Conservation (phyloP, 2,329 filamentous ascomycete species). For the Trichoderma polysporum region DNA sequence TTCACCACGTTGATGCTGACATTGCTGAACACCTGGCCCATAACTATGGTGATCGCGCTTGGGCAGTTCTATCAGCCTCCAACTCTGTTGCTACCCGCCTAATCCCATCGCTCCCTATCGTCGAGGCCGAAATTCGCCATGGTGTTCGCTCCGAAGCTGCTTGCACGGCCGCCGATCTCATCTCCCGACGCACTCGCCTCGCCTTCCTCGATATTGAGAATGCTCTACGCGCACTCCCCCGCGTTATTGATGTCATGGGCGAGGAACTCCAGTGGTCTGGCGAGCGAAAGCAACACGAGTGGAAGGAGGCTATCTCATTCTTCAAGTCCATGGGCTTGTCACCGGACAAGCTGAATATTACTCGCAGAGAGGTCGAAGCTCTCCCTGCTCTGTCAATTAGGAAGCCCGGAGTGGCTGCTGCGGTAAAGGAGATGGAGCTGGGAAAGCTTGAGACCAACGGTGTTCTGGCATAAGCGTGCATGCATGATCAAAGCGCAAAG, state of each 20-base stretch:
- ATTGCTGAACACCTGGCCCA: conserved; percentile 44
- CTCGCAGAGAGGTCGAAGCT: conserved; percentile 26
- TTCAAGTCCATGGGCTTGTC: conserved; percentile 47
- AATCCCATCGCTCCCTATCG: conserved; percentile 65
- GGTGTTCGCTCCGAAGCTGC: conserved; percentile 71
- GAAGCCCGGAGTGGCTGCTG: neutral
- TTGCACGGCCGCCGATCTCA: conserved; percentile 68
- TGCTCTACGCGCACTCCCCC: conserved; percentile 66
- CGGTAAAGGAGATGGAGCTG: neutral
- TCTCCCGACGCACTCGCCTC: conserved; percentile 68
- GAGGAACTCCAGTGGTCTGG: conserved; percentile 66
- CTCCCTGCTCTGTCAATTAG: conserved; percentile 4
- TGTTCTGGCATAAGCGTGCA: conserved; percentile 1
- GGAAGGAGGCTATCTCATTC: conserved; percentile 54
- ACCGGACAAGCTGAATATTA: conserved; percentile 27
- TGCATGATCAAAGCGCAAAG: neutral
- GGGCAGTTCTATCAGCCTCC: conserved; percentile 60
- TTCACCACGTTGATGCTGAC: conserved; percentile 37
- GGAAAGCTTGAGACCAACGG: conserved; percentile 13
- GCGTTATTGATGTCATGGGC: conserved; percentile 70
- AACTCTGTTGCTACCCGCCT: conserved; percentile 58
- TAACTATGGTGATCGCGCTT: conserved; percentile 59
- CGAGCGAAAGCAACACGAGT: conserved; percentile 54
- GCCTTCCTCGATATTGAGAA: conserved; percentile 75
- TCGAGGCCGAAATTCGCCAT: conserved; percentile 72